Evolutionary conservation across 148 eudicot genomes (phyloP), one percentile per base, ranked within the genome.

Genomic region (Vaccinium corymbosum): DNA sequence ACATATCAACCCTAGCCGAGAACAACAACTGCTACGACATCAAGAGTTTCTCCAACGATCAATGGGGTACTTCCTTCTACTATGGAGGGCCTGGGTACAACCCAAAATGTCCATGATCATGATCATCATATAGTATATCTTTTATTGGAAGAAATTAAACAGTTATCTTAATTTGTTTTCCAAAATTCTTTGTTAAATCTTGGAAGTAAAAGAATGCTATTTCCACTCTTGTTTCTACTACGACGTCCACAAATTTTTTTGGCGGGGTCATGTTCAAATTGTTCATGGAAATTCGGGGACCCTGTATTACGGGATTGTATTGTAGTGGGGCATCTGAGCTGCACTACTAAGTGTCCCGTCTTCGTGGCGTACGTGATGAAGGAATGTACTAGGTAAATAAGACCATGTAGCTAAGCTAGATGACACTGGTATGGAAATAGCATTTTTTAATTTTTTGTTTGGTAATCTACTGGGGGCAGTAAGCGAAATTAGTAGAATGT

Each of bases 31-130:
- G 98, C 84, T 97, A 97, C 70, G 86, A 95, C 74, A 97, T 97
- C 83, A 90, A 93, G 84, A 97, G 96, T 75, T 90, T 90, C 8
- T 91, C 87, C 79, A 92, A 90, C 85, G 88, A 27, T 73, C 90
- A 92, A 85, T 97, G 99, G 99, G 99, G 98, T 51, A 91, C 95
- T 5, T 88, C 95, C 85, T 97, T 97, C 84, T 97, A 94, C 90
- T 97, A 90, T 84, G 99, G 99, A 82, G 99, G 99, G 85, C 98
- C 99, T 25, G 99, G 99, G 81, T 93, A 86, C 85, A 97, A 89
- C 87, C 94, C 96, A 27, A 88, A 84, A 0, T 97, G 99, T 82
- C 93, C 88, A 0, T 93, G 82, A 88, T 57, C 3, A 19, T 35
- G 4, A 35, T 62, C 38, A 42, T 35, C 27, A 16, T 25, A 46